Evolutionary conservation across 352 stramenopile species (phyloP).

Genomic region (Pythium insidiosum): DNA sequence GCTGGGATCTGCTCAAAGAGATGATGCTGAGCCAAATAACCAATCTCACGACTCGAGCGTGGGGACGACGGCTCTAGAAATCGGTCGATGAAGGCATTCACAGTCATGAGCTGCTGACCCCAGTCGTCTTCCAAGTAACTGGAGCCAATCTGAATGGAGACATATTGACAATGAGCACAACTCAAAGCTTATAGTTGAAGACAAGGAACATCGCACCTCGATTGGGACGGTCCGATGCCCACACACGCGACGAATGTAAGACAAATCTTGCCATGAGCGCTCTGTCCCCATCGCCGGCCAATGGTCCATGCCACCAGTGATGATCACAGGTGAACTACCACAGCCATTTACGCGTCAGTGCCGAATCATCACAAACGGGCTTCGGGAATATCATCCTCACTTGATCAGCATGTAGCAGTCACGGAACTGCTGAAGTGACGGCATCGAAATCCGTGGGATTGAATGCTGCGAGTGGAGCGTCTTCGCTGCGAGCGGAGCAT

Average conservation of each 20-base stretch:
- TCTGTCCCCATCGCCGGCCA: constrained; percentile 63
- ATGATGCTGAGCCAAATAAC: constrained; percentile 85
- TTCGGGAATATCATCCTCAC: constrained; percentile 10
- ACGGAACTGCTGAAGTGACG: constrained; percentile 55
- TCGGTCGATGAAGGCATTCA: constrained; percentile 74
- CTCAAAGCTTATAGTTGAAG: too few species aligned
- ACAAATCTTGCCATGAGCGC: constrained; percentile 44
- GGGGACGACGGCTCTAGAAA: constrained; percentile 14
- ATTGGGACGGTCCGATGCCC: constrained; percentile 70
- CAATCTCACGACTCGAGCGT: constrained; percentile 15
- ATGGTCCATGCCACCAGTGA: constrained; percentile 70
- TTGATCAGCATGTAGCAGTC: constrained; percentile 41
- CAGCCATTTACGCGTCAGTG: background rate
- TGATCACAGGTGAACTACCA: constrained; percentile 17
- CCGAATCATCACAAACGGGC: background rate
- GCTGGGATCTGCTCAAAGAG: constrained; percentile 88
- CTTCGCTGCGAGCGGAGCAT: background rate
- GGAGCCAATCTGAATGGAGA: constrained; percentile 40
- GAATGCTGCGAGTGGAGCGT: constrained; percentile 20
- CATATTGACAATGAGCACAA: too few species aligned
- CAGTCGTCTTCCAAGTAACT: constrained; percentile 79
- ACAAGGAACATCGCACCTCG: too few species aligned
- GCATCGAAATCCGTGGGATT: constrained; percentile 31
- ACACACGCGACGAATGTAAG: constrained; percentile 69
- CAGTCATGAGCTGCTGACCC: constrained; percentile 69